Base-by-base conservation (phyloP, 768 basidiomycete species). In the Podaxis sp. region DNA sequence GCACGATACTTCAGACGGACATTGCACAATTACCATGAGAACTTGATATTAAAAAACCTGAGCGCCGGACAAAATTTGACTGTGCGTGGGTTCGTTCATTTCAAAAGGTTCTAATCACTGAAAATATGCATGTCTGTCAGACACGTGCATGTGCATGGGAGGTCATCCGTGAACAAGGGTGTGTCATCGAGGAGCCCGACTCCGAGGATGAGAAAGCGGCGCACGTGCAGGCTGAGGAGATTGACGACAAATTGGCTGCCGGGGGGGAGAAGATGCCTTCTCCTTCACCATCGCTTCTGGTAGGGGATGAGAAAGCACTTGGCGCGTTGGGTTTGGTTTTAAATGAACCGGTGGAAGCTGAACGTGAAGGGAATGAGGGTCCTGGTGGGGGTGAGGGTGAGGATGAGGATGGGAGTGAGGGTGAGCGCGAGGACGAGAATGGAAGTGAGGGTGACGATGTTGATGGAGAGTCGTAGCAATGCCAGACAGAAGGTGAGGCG, bases 51-150 rank as follows among this genome's bases (percentile, higher is more conserved):
- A 61, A 96, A 92, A 73, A 85, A 86, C 17, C 80, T 96, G 61
- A 85, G 85, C 65, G 82, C 85, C 8, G 91, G 88, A 2, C 89
- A 95, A 72, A 96, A 96, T 68, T 80, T 93, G 37, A 84, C 86
- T 63, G 87, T 85, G 64, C 22, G 70, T 68, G 41, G 59, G 24
- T 46, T 46, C 9, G 33, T 19, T 46, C n/a, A 19, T 46, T 46
- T 46, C 41, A n/a, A 17, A 40, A 17, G 6, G 13, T 15, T 43
- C 41, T n/a, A 43, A 43, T 43, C 13, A 5, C 4, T 43, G 41
- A n/a, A 46, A n/a, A 46, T 19, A 13, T 46, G 17, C 0, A 8
- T 7, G 43, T 17, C 17, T 25, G 6, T 29, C 54, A 87, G 85
- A 80, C 87, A 24, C 80, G 84, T 56, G 88, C 91, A 56, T 73